phyloP scores from a whole-genome alignment of 495 filamentous ascomycete species.

The Aspergillus nidulans region DNA sequence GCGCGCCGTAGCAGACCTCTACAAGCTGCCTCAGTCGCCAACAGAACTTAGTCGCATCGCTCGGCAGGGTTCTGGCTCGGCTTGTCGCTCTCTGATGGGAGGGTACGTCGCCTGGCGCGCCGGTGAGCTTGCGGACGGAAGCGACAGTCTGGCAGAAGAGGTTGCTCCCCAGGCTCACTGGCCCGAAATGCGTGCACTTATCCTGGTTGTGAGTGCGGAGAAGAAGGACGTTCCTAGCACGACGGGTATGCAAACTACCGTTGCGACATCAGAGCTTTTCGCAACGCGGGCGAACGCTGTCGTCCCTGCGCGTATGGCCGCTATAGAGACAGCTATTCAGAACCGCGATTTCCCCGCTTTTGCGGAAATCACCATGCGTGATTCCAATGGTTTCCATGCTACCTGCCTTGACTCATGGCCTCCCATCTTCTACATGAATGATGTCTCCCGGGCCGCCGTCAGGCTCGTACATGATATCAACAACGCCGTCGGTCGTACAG shows the following conservation, averaged over 20 bases:
- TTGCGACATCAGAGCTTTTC: conserved; percentile 81
- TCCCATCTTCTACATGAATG: conserved; percentile 98
- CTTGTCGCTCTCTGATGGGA: conserved; percentile 86
- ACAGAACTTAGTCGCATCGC: conserved; percentile 82
- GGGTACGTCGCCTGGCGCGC: conserved; percentile 93
- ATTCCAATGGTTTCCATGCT: conserved; percentile 95
- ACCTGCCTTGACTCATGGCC: conserved; percentile 91
- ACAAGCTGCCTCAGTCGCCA: conserved; percentile 71
- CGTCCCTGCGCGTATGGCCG: conserved; percentile 79
- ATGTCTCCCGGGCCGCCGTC: conserved; percentile 79
- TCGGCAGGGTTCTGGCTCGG: conserved; percentile 91
- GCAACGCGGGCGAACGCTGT: conserved; percentile 61
- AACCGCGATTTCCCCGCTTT: conserved; percentile 80
- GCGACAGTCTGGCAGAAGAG: conserved; percentile 78
- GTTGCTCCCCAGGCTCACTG: conserved; percentile 84
- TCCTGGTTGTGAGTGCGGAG: conserved; percentile 83
- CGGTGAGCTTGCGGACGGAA: conserved; percentile 67
- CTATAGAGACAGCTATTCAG: conserved; percentile 77
- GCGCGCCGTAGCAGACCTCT: conserved; percentile 86
- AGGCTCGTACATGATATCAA: conserved; percentile 87
- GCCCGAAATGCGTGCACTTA: conserved; percentile 88
- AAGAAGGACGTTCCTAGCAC: conserved; percentile 95
- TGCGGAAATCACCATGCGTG: conserved; percentile 86
- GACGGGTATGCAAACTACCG: conserved; percentile 93
- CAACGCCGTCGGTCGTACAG: conserved; percentile 58